Conservation (phyloP, 352 stramenopile species). For the Globisporangium middletonii region DNA sequence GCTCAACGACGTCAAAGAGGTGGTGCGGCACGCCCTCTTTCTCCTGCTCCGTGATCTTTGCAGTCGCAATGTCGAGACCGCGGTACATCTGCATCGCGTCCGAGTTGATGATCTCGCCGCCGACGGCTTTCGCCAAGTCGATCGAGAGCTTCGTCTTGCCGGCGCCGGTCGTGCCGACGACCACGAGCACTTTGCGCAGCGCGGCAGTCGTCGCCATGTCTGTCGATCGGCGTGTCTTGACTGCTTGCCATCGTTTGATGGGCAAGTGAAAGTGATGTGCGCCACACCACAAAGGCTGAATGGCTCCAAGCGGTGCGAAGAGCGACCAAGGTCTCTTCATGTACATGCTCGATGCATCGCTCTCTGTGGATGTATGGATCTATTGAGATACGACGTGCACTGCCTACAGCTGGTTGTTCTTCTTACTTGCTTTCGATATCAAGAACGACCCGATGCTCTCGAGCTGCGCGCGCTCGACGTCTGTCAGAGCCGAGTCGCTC, state of each 20-base stretch:
- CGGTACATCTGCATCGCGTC: slow-evolving; percentile 92
- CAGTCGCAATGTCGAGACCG: slow-evolving; percentile 84
- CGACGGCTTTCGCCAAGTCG: slow-evolving; percentile 84
- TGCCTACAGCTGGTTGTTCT: slow-evolving; percentile 18
- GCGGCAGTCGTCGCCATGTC: slow-evolving; percentile 13
- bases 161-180: slow-evolving; percentile 88
- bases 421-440: slow-evolving; percentile 55
- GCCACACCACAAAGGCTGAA: slow-evolving; percentile 16
- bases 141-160: slow-evolving; percentile 92
- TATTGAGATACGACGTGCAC: neutral
- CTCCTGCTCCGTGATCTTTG: slow-evolving; percentile 83
- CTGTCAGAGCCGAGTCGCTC: neutral
- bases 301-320: slow-evolving; percentile 7
- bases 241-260: slow-evolving; percentile 12
- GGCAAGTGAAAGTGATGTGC: slow-evolving; percentile 14
- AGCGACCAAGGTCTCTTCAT: neutral
- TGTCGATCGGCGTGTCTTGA: neutral
- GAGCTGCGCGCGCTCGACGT: slow-evolving; percentile 30
- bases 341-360: neutral
- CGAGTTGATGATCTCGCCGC: slow-evolving; percentile 89
- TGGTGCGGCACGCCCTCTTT: slow-evolving; percentile 88
- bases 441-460: slow-evolving; percentile 56
- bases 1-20: slow-evolving; percentile 82
- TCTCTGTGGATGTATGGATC: no score
- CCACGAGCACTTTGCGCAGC: slow-evolving; percentile 81